phyloP scores from a whole-genome alignment of 495 filamentous ascomycete genomes.

The Podospora didyma region DNA sequence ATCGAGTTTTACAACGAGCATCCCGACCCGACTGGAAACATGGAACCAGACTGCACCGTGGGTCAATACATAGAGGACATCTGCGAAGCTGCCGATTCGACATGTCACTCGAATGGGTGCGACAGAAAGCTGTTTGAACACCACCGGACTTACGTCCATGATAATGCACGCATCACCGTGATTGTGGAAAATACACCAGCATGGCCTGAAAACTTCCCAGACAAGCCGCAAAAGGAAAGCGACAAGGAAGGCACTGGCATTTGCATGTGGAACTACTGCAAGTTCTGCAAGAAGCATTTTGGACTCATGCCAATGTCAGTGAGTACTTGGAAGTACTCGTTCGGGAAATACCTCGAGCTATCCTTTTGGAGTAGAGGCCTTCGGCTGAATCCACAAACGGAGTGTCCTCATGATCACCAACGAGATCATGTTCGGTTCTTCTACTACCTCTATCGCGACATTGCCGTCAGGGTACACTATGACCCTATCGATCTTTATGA shows the following conservation, averaged over 20 bases:
- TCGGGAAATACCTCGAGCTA: slow-evolving; percentile 94
- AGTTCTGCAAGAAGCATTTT: slow-evolving; percentile 84
- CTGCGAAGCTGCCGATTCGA: slow-evolving; percentile 65
- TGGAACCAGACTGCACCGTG: slow-evolving; percentile 85
- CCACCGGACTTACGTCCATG: slow-evolving; percentile 95
- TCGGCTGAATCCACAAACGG: slow-evolving; percentile 68
- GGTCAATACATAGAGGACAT: slow-evolving; percentile 95
- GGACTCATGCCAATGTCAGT: slow-evolving; percentile 90
- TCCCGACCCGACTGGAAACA: slow-evolving; percentile 51
- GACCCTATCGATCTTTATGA: slow-evolving; percentile 91
- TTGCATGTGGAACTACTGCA: slow-evolving; percentile 97
- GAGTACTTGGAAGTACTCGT: slow-evolving; percentile 97
- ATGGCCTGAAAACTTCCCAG: slow-evolving; percentile 42
- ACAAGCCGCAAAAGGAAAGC: slow-evolving; percentile 27
- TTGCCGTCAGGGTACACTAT: slow-evolving; percentile 77
- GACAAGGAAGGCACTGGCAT: slow-evolving; percentile 55
- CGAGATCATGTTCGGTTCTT: slow-evolving; percentile 90
- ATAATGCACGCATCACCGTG: slow-evolving; percentile 86
- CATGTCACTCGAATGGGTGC: slow-evolving; percentile 81
- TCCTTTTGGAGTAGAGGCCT: slow-evolving; percentile 91
- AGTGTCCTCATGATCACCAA: slow-evolving; percentile 87
- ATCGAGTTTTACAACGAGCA: slow-evolving; percentile 92
- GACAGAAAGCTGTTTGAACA: slow-evolving; percentile 88
- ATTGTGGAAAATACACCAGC: slow-evolving; percentile 67
- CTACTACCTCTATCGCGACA: slow-evolving; percentile 73